A percentile compares a stretch with the other conserved stretches of the same genome.
These are phyloP conservation scores for Beauveria sp. DNA, from an alignment of 2,329 filamentous ascomycete genomes.

Conservation along the genomic window DNA sequence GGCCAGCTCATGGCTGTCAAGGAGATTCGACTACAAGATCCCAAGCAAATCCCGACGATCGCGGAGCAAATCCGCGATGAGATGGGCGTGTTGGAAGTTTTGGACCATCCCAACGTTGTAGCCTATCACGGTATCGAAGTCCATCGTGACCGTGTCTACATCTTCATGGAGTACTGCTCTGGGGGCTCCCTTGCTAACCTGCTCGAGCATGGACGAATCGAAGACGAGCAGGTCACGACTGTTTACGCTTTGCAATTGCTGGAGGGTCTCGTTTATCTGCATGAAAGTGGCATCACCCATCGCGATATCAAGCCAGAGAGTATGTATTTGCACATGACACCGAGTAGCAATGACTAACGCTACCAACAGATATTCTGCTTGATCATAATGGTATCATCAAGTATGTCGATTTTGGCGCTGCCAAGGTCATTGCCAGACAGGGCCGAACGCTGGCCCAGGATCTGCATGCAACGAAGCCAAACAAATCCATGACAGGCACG, in stretches of 20 bases:
- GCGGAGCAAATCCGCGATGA: constrained; percentile 92
- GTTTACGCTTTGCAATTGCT: constrained; percentile 92
- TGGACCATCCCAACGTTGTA: constrained; percentile 96
- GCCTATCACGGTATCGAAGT: constrained; percentile 98
- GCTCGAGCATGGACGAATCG: constrained; percentile 90
- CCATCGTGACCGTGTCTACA: constrained; percentile 97
- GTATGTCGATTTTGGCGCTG: constrained; percentile 96
- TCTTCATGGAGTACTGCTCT: constrained; percentile 99
- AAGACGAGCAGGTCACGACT: constrained; percentile 96
- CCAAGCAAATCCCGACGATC: constrained; percentile 89
- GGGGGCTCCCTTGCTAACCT: constrained; percentile 85
- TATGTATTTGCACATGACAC: constrained; percentile 37
- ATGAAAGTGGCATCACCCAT: constrained; percentile 86
- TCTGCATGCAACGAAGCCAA: constrained; percentile 53
- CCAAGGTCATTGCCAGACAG: constrained; percentile 91
- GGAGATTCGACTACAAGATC: constrained; percentile 94
- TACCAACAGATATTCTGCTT: constrained; percentile 69
- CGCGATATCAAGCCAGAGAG: constrained; percentile 97
- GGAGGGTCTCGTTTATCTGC: constrained; percentile 87
- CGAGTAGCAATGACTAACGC: constrained; percentile 14
- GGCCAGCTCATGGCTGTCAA: constrained; percentile 98
- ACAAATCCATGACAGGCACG: constrained; percentile 93
- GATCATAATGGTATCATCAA: constrained; percentile 98
- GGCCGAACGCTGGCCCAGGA: constrained; percentile 71
- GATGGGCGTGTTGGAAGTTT: constrained; percentile 89